These are phyloP conservation scores for Colletotrichum orbiculare DNA, from an alignment of 2,329 filamentous ascomycete genomes.

Conservation along the genomic window DNA sequence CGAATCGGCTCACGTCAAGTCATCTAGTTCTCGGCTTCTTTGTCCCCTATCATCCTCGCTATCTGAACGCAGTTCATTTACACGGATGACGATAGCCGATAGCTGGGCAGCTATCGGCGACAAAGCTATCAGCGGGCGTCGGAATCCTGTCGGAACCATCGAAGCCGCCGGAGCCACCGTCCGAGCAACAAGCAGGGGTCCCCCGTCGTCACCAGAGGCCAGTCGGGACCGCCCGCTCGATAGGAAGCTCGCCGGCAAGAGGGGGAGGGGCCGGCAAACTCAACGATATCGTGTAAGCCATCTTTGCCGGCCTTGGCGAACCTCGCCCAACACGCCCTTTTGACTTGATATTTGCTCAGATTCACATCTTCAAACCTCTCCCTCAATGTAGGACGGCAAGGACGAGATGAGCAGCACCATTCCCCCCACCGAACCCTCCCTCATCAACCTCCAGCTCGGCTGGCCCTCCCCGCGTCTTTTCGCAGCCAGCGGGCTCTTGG, in stretches of 20 bases:
- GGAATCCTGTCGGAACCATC: conserved; percentile 11
- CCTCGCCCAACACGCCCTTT: too few species aligned
- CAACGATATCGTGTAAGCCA: conserved; percentile 5
- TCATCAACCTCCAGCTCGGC: conserved; percentile 74
- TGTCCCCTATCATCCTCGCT: not conserved
- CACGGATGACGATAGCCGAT: not conserved
- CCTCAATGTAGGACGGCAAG: not conserved
- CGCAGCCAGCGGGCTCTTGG: conserved; percentile 70
- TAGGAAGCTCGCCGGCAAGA: not conserved
- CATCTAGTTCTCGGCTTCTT: too few species aligned
- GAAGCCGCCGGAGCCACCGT: conserved; percentile 1
- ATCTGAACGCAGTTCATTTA: not conserved
- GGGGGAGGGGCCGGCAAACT: not conserved
- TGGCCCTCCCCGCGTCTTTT: conserved; percentile 76
- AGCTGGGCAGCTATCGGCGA: not conserved
- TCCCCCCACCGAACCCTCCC: conserved; percentile 35
- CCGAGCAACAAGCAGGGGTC: not conserved
- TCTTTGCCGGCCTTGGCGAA: not conserved
- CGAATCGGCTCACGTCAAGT: too few species aligned
- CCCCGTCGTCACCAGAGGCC: not conserved
- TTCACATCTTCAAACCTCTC: not conserved
- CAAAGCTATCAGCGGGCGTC: not conserved
- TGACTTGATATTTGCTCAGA: not conserved
- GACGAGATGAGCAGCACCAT: not conserved
- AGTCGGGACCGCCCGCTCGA: conserved; percentile 7